Evolutionary conservation across 2,329 filamentous ascomycete genomes (phyloP), one percentile per base, ranked within the genome.

Genomic region (Tricladium varicosporioides): DNA sequence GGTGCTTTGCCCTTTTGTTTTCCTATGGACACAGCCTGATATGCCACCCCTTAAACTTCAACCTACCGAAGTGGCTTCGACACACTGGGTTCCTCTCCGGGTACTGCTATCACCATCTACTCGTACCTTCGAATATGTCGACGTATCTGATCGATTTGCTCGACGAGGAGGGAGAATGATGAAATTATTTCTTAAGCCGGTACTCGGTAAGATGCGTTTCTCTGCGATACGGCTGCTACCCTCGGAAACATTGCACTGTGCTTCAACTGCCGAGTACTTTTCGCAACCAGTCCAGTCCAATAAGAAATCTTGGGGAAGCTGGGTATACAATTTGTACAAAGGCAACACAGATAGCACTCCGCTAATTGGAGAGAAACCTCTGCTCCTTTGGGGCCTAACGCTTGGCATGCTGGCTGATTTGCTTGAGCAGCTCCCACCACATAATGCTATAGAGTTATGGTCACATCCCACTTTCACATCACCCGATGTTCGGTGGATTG

Each of bases 1-100:
- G 83, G 84, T 89, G 3, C 75, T 89, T 7, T 89, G 85, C 65
- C 86, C 86, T 0, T 88, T 85, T 69, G 76, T 89, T 45, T 89
- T 86, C 69, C 73, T 89, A 19, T 72, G 84, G 54, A 87, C 82
- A 2, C 77, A 76, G 15, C 79, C 80, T 27, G 74, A 78, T 19
- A 74, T 81, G 5, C 83, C 85, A 5, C 71, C 79, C 1, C 75
- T 89, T 42, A 77, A 77, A 47, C 75, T 89, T n/a, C 85, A 89
- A 65, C 85, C 85, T 4, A 81, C 81, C 32, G 86, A 89, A 72
- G 84, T 89, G 16, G 85, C 83, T 19, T 84, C 84, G 1, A 81
- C 82, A 1, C 86, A 89, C 69, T 89, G 86, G 86, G 84, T 89
- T 3, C 81, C 86, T 11, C 70, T 89, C 2, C 76, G 81, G 51